Evolutionary conservation across 2,329 filamentous ascomycete species (phyloP).

Genomic region (Beauveria australis): DNA sequence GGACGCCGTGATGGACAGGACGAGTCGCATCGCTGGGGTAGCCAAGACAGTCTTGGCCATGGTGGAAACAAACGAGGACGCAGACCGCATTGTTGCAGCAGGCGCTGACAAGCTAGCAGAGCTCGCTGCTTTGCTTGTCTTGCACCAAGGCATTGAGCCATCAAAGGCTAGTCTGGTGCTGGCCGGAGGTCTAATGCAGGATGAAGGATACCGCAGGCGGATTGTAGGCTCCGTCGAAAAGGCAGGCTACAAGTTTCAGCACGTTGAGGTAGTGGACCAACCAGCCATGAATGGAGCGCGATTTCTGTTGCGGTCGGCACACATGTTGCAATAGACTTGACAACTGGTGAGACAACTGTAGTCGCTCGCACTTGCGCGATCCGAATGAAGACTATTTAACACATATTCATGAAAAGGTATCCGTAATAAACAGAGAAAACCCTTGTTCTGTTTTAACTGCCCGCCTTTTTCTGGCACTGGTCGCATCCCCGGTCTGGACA

Average conservation of each 20-base stretch:
- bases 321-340: not conserved
- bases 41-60: conserved; percentile 15
- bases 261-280: conserved; percentile 12
- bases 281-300: conserved; percentile 14
- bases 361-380: not conserved
- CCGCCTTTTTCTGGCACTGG: not conserved
- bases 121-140: conserved; percentile 13
- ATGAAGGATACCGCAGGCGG: conserved; percentile 11
- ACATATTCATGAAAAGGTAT: not conserved
- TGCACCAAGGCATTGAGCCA: conserved; percentile 12
- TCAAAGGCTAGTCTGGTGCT: conserved; percentile 15
- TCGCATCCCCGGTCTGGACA: not conserved
- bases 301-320: not conserved
- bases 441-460: not conserved
- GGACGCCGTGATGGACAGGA: conserved; percentile 9
- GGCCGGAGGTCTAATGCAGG: conserved; percentile 17
- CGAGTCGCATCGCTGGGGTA: conserved; percentile 15
- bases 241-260: conserved; percentile 13
- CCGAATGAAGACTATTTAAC: not conserved
- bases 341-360: not conserved
- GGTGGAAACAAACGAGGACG: conserved; percentile 13
- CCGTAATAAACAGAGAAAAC: not conserved
- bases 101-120: conserved; percentile 15
- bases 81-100: conserved; percentile 14
- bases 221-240: conserved; percentile 9